Base-by-base conservation (phyloP, 768 basidiomycete species). In the Gloeostereum incarnatum region DNA sequence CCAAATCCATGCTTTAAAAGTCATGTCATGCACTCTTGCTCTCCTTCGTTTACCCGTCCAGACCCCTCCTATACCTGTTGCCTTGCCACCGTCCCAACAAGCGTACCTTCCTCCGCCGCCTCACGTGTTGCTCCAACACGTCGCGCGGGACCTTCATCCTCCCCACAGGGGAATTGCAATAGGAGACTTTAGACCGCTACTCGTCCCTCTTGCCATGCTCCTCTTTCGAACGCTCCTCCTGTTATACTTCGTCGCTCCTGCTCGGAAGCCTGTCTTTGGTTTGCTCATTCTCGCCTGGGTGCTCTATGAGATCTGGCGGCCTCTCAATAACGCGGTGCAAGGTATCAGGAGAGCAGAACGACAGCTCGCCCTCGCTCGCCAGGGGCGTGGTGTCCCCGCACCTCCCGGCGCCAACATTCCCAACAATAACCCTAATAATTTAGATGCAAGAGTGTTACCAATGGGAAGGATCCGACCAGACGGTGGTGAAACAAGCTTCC, bases 221-320 rank as follows among this genome's bases (percentile, higher is more conserved):
- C 40, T 73, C 5, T 64, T 86, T 49, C 78, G 84, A 38, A 82
- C 78, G 3, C 48, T 73, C 9, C 63, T 87, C 9, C 61, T 87
- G 20, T 63, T 87, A 3, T 87, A 86, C 56, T 84, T 87, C 55
- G 78, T 87, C 49, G 78, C 79, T 3, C 84, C 84, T 0, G 69
- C 79, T 5, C 68, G 79, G 46, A 81, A 82, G 39, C 84, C 84
- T 4, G 52, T 86, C 14, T 71, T 86, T 42, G 80, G 75, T 24
- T 46, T 82, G 26, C 58, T 85, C 40, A 67, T 87, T 21, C 57
- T 78, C 17, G 71, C 65, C 2, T 86, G 81, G 81, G 73, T 83
- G 54, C 39, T 80, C 18, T 87, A 82, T 52, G 84, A 87, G 55
- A 75, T 81, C 23, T 84, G 81, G 81, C 71, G 69, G 36, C 66